A percentile compares a stretch with the other conserved stretches of the same genome.
Conservation (phyloP, 2,329 filamentous ascomycete genomes). For the Xylariaceae sp. region DNA sequence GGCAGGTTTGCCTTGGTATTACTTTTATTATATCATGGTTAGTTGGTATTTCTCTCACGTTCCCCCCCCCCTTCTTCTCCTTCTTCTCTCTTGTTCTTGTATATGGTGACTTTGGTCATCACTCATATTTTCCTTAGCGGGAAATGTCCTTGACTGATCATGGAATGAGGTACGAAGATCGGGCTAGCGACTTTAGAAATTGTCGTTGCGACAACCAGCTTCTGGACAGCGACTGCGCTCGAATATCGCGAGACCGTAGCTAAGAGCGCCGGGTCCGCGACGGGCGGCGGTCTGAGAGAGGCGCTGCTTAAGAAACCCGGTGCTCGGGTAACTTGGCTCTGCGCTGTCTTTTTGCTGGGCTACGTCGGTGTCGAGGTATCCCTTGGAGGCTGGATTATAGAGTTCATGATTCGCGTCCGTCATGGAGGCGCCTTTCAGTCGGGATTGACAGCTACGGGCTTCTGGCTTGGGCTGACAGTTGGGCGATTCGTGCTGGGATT, state of each 20-base stretch:
- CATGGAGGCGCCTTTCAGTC: slow-evolving; percentile 63
- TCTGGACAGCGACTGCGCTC: slow-evolving; percentile 55
- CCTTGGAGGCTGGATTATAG: slow-evolving; percentile 77
- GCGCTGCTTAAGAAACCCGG: slow-evolving; percentile 41
- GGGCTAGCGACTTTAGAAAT: slow-evolving; percentile 54
- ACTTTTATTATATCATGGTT: slow-evolving; percentile 74
- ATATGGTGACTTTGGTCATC: background rate
- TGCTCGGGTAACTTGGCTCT: slow-evolving; percentile 63
- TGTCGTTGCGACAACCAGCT: slow-evolving; percentile 43
- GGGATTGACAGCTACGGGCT: slow-evolving; percentile 73
- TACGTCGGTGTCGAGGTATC: slow-evolving; percentile 76
- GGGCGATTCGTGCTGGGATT: slow-evolving; percentile 70
- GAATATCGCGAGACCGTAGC: slow-evolving; percentile 45
- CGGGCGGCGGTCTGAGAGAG: slow-evolving; percentile 28
- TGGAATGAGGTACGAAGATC: too few species aligned
- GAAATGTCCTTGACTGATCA: too few species aligned
- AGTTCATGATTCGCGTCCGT: slow-evolving; percentile 76
- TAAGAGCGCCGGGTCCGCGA: slow-evolving; percentile 25
- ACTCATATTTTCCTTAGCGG: background rate
- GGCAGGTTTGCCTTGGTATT: slow-evolving; percentile 59
- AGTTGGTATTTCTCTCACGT: slow-evolving; percentile 19
- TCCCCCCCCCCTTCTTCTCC: background rate
- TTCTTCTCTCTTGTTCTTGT: background rate
- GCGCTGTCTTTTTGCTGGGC: slow-evolving; percentile 66
- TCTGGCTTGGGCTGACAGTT: slow-evolving; percentile 75